Evolutionary conservation across 257 asterid species (phyloP), one percentile per base, ranked within the genome.

Genomic region (Striga asiatica): DNA sequence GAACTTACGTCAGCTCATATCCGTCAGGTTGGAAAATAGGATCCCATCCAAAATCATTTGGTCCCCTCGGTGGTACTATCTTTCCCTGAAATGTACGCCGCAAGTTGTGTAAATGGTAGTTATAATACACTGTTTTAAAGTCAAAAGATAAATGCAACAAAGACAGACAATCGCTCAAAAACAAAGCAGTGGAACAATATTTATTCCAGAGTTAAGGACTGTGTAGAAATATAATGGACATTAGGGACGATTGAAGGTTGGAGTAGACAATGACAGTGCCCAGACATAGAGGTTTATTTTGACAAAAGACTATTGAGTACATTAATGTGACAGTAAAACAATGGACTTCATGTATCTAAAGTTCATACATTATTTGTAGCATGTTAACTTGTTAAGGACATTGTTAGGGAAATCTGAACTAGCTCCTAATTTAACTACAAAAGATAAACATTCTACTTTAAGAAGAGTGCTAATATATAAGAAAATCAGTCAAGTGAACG

Each of bases 31-130:
- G 84, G 66, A 91, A 87, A 65, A 91, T 62, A 6, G 98, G 94
- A 77, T 87, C 98, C 98, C 98, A 91, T 69, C 98, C 98, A 54
- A 91, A 91, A 70, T 88, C 91, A 59, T 66, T 81, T 6, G 93
- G 93, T 65, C 96, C 98, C 78, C 93, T 78, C 0, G 96, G 68
- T 68, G 82, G 85, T 45, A 87, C 98, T 54, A 91, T 91, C 56
- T 71, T 80, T n/a, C 98, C 98, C 96, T 89, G 82, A 60, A 78
- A 75, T 65, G 18, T 56, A 53, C 56, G 32, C 20, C 56, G 43
- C 58, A 41, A 48, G 47, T 57, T 18, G 58, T 25, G 66, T 68
- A 32, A 67, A 9, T 46, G 35, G 50, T 67, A 23, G 19, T 50
- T 54, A 39, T 42, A 6, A 29, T 25, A 34, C 9, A 29, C 19